Percentiles rank a stretch among this genome's conserved stretches.
phyloP scores from a whole-genome alignment of 441 rosid genomes.

The Euphorbia celastroides region DNA sequence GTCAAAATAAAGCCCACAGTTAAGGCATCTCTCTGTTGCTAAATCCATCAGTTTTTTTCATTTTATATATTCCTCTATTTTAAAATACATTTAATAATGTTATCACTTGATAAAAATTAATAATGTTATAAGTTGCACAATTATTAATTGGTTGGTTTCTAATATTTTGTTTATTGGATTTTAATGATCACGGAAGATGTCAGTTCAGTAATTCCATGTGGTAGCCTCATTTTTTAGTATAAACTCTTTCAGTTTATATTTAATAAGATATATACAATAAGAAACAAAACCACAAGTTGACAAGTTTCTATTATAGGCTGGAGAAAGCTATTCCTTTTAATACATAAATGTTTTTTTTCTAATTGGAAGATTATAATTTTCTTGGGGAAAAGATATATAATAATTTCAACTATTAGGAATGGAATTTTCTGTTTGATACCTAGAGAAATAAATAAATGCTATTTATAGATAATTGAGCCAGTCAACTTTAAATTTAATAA shows the following conservation, averaged over 20 bases:
- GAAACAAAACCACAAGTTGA: conserved; percentile 2
- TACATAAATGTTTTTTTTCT: too few species aligned
- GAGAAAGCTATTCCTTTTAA: not conserved
- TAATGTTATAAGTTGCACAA: not conserved
- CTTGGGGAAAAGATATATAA: too few species aligned
- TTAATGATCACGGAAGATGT: conserved; percentile 25
- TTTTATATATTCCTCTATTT: not conserved
- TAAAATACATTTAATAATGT: not conserved
- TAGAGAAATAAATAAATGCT: not conserved
- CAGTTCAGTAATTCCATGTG: conserved; percentile 29
- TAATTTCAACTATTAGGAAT: too few species aligned
- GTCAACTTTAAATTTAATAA: not conserved
- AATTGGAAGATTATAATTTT: too few species aligned
- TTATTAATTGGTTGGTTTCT: not conserved
- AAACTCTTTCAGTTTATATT: not conserved
- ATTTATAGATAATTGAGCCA: not conserved
- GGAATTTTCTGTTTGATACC: too few species aligned
- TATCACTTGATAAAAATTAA: not conserved
- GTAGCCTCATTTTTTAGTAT: conserved; percentile 3
- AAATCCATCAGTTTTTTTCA: not conserved
- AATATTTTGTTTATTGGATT: conserved; percentile 20
- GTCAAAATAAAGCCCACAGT: not conserved
- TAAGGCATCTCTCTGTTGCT: conserved; percentile 3
- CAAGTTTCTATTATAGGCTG: not conserved
- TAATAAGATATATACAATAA: not conserved